Evolutionary conservation across 495 filamentous ascomycete genomes (phyloP).

Genomic region (Talaromyces borbonicus): DNA sequence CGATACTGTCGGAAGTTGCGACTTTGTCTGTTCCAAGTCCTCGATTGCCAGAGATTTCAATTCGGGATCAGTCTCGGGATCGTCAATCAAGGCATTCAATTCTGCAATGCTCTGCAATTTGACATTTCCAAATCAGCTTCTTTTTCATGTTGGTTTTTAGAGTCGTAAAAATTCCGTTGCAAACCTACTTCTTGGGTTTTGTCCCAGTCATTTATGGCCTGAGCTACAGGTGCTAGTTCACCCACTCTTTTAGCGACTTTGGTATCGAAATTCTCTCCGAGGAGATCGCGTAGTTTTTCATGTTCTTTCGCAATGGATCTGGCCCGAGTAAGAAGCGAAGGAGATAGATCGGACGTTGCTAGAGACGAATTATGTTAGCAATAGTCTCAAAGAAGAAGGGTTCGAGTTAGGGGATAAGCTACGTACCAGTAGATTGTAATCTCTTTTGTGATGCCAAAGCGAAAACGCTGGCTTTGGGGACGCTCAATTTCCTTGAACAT

Average conservation of each 20-base stretch:
- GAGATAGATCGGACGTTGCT: conserved; percentile 35
- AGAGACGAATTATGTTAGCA: not conserved
- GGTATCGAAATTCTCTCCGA: conserved; percentile 56
- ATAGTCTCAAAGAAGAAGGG: not conserved
- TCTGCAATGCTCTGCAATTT: conserved; percentile 42
- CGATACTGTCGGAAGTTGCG: conserved; percentile 48
- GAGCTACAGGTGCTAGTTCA: conserved; percentile 58
- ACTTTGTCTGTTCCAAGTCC: conserved; percentile 57
- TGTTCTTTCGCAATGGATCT: conserved; percentile 58
- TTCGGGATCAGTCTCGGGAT: conserved; percentile 52
- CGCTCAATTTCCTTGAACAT: not conserved
- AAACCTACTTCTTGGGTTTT: conserved; percentile 30
- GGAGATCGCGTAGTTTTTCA: conserved; percentile 45
- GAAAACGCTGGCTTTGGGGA: not conserved
- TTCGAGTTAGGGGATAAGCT: not conserved
- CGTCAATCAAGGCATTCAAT: conserved; percentile 46
- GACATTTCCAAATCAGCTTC: conserved; percentile 5
- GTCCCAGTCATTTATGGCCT: conserved; percentile 58
- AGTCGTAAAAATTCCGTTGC: not conserved
- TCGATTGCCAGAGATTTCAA: conserved; percentile 61
- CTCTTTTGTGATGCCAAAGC: not conserved
- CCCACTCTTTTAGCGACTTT: conserved; percentile 67
- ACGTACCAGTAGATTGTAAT: not conserved
- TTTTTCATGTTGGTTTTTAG: not conserved
- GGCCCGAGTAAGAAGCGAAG: conserved; percentile 54